A percentile compares a stretch with the other conserved stretches of the same genome.
phyloP scores from a whole-genome alignment of 805 yeast genomes.

The Ogataea salicorniae region DNA sequence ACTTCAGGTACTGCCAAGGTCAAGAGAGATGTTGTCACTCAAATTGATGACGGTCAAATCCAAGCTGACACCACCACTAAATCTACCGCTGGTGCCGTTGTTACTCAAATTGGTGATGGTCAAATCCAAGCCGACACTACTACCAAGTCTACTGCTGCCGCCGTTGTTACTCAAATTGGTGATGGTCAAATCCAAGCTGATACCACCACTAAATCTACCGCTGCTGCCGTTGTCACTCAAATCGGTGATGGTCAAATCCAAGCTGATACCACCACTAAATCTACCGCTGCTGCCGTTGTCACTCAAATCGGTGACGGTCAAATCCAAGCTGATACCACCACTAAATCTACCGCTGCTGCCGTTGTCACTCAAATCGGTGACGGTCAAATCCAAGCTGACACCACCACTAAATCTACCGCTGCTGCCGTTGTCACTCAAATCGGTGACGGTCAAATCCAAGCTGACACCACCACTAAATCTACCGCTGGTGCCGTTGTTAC shows the following conservation, averaged over 20 bases:
- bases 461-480: conserved; percentile 22
- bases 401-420: conserved; percentile 4
- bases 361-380: conserved; percentile 24
- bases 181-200: conserved; percentile 28
- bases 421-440: conserved; percentile 30
- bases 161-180: conserved; percentile 28
- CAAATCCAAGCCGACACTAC: conserved; percentile 42
- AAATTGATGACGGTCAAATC: conserved; percentile 45
- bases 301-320: conserved; percentile 36
- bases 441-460: conserved; percentile 46
- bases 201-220: conserved; percentile 31
- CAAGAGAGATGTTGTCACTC: conserved; percentile 34
- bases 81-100: conserved; percentile 13
- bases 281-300: conserved; percentile 4
- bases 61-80: conserved; percentile 34
- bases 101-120: conserved; percentile 41
- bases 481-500: conserved; percentile 19
- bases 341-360: conserved; percentile 24
- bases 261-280: conserved; percentile 32
- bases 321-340: conserved; percentile 34
- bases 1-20: conserved; percentile 24
- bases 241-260: conserved; percentile 44
- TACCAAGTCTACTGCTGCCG: conserved; percentile 31
- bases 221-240: conserved; percentile 29
- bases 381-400: conserved; percentile 25